phyloP scores from a whole-genome alignment of 148 eudicot genomes.

The Fagopyrum tataricum region DNA sequence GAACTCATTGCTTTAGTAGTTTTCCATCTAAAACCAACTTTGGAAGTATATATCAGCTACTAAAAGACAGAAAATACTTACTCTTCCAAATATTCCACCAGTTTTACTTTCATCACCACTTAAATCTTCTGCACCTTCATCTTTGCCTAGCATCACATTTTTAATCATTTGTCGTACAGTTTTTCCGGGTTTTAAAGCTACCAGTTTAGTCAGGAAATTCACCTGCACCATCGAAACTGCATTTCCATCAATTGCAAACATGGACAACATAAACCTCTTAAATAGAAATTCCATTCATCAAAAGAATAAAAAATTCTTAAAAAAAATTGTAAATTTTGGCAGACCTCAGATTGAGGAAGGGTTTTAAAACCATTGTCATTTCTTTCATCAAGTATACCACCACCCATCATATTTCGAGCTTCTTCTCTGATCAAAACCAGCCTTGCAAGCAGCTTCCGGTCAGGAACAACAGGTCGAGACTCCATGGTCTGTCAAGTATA shows the following conservation, averaged over 20 bases:
- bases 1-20: slow-evolving; percentile 14
- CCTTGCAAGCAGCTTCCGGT: slow-evolving; percentile 90
- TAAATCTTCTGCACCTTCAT: slow-evolving; percentile 79
- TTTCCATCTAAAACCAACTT: neutral
- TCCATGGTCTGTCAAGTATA: slow-evolving; percentile 74
- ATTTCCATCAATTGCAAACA: neutral
- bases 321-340: neutral
- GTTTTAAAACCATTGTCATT: slow-evolving; percentile 84
- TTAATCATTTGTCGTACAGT: slow-evolving; percentile 81
- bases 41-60: neutral
- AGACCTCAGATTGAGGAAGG: slow-evolving; percentile 93
- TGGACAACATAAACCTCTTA: neutral
- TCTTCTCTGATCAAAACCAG: slow-evolving; percentile 97
- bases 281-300: neutral
- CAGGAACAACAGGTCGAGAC: slow-evolving; percentile 79
- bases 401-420: slow-evolving; percentile 98
- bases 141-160: slow-evolving; percentile 86
- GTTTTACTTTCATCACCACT: slow-evolving; percentile 31
- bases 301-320: neutral
- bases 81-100: slow-evolving; percentile 67
- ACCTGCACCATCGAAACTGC: slow-evolving; percentile 44
- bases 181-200: slow-evolving; percentile 77
- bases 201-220: slow-evolving; percentile 80
- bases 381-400: slow-evolving; percentile 95
- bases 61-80: slow-evolving; percentile 25